phyloP scores from a whole-genome alignment of 2,329 filamentous ascomycete species.

The Huntiella abstrusa region DNA sequence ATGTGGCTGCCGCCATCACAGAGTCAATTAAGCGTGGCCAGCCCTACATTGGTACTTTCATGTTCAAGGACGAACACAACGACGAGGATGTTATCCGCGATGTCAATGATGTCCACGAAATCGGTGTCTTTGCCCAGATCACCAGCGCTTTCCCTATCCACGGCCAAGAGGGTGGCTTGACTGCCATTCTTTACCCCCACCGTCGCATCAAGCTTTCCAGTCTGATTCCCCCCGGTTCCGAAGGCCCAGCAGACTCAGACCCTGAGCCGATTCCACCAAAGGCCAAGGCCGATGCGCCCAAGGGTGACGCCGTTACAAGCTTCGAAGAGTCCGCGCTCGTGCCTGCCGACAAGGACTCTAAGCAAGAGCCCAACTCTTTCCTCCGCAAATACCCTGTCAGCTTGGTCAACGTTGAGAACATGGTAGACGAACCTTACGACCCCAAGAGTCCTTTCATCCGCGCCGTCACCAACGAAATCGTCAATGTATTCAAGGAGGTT shows the following conservation, averaged over 20 bases:
- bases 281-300: slow-evolving; percentile 47
- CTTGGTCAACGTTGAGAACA: slow-evolving; percentile 86
- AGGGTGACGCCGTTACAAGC: slow-evolving; percentile 88
- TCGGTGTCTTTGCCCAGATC: slow-evolving; percentile 93
- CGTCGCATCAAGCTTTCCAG: slow-evolving; percentile 80
- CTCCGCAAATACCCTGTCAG: slow-evolving; percentile 81
- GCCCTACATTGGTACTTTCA: slow-evolving; percentile 88
- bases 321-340: slow-evolving; percentile 71
- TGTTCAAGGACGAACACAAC: slow-evolving; percentile 89
- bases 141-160: slow-evolving; percentile 88
- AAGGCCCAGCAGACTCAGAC: slow-evolving; percentile 27
- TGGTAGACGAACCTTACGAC: slow-evolving; percentile 75
- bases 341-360: slow-evolving; percentile 27
- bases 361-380: slow-evolving; percentile 80
- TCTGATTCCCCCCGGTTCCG: slow-evolving; percentile 47
- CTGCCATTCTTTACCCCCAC: slow-evolving; percentile 89
- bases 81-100: slow-evolving; percentile 89
- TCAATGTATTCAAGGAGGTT: slow-evolving; percentile 97
- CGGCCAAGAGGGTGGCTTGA: slow-evolving; percentile 68
- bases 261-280: slow-evolving; percentile 42
- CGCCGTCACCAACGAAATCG: slow-evolving; percentile 89
- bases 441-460: slow-evolving; percentile 76
- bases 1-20: slow-evolving; percentile 78
- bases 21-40: slow-evolving; percentile 96
- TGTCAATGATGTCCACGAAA: slow-evolving; percentile 79